Base-by-base conservation (phyloP, 352 stramenopile species). In the Globisporangium viniferum region DNA sequence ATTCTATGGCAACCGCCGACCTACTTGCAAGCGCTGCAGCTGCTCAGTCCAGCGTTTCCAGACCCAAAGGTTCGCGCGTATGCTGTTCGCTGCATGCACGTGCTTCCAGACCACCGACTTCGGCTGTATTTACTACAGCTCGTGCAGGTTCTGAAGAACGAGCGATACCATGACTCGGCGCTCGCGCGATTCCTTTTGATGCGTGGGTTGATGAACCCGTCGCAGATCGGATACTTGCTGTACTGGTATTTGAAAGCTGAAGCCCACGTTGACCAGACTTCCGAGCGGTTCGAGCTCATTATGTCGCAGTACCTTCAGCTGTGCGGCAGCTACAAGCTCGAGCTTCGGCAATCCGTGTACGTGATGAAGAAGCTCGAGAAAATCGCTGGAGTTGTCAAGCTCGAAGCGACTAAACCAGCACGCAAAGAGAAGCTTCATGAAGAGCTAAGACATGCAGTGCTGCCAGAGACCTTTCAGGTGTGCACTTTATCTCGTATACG, bases 51-150 rank as follows among this genome's bases (percentile, higher is more conserved):
- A 12, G 71, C 90, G 15, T 97, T 92, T 64, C 81, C 91, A 15
- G 93, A 98, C 64, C 93, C 93, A 0, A 97, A 97, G 75, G 90
- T 98, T 9, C 86, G 93, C n/a, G 92, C 93, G 1, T 97, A 97
- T 62, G 93, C 93, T 20, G 93, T 98, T 51, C 86, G 90, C 2
- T 97, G 87, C 66, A 90, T 98, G 65, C 84, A 97, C 54, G 78
- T 78, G 2, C 66, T 98, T 0, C 78, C 84, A 0, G 93, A 98
- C 62, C 81, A 97, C 48, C 86, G 95, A 0, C 76, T 98, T 12
- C 76, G 84, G n/a, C 68, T 96, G 22, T 97, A 94, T 64, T 67
- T 97, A 5, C 81, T 92, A 3, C 90, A 97, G 62, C 82, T 97
- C 6, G 86, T 96, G 0, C 90, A 97, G 36, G 85, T 86, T 7